Conservation (phyloP, 2,329 filamentous ascomycete genomes). For the Claviceps capensis region DNA sequence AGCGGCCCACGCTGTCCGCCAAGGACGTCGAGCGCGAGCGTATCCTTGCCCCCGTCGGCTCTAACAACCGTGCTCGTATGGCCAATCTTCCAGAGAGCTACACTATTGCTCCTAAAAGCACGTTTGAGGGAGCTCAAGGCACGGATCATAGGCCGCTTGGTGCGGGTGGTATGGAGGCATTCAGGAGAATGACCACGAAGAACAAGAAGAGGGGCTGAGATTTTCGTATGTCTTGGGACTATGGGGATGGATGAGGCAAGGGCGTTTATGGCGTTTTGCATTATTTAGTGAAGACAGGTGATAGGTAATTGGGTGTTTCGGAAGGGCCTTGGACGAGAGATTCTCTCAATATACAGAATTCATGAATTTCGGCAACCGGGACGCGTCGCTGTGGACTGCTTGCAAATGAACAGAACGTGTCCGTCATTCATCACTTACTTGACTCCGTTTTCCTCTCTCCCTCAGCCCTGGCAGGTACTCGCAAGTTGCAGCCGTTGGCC, state of each 20-base stretch:
- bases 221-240: neutral
- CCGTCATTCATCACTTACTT: neutral
- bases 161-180: constrained; percentile 49
- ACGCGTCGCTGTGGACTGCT: too few relatives aligned
- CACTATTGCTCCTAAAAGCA: constrained; percentile 47
- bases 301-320: neutral
- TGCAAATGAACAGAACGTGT: neutral
- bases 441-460: neutral
- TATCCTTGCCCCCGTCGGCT: constrained; percentile 40
- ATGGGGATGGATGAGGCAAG: neutral
- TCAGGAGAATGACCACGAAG: constrained; percentile 52
- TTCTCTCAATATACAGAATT: neutral
- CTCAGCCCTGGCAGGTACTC: too few relatives aligned
- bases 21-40: constrained; percentile 42
- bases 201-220: constrained; percentile 35
- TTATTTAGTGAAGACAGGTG: neutral
- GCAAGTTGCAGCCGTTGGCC: too few relatives aligned
- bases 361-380: neutral
- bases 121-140: constrained; percentile 38
- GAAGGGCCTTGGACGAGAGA: neutral
- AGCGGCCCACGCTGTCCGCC: constrained; percentile 31
- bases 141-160: constrained; percentile 47
- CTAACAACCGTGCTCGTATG: constrained; percentile 43
- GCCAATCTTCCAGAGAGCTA: constrained; percentile 41
- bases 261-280: neutral